These are phyloP conservation scores for Adansonia grandidieri DNA, from an alignment of 441 rosid species.

Conservation along the genomic window DNA sequence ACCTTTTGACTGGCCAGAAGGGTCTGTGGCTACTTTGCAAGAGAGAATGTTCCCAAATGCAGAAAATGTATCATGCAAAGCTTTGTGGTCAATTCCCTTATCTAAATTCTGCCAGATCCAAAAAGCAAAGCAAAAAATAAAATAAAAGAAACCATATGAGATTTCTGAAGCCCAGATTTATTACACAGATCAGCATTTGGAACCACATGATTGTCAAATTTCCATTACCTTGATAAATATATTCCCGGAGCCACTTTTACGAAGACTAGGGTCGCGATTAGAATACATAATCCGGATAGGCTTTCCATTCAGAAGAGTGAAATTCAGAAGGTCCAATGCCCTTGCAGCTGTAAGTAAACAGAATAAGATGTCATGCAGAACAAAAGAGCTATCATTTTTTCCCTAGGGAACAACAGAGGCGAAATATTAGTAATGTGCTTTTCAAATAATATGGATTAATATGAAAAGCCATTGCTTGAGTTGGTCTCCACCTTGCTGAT, in stretches of 20 bases:
- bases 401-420: not conserved
- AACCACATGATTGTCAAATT: slow-evolving; percentile 12
- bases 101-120: slow-evolving; percentile 66
- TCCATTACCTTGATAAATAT: slow-evolving; percentile 73
- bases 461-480: not conserved
- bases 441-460: not conserved
- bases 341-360: slow-evolving; percentile 61
- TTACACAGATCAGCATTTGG: slow-evolving; percentile 18
- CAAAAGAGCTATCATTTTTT: not conserved
- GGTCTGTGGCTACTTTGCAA: slow-evolving; percentile 79
- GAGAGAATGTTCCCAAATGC: slow-evolving; percentile 76
- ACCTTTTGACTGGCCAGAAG: slow-evolving; percentile 81
- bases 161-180: not conserved
- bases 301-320: slow-evolving; percentile 69
- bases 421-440: not conserved
- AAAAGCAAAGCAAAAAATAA: not conserved
- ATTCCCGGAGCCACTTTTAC: slow-evolving; percentile 85
- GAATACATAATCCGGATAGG: slow-evolving; percentile 82
- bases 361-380: not conserved
- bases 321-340: slow-evolving; percentile 79
- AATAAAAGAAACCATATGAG: slow-evolving; percentile 16
- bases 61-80: slow-evolving; percentile 78
- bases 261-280: slow-evolving; percentile 78
- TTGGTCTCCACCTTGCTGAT: slow-evolving; percentile 12
- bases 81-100: slow-evolving; percentile 80